These are phyloP conservation scores for Medakamo hakoo DNA, from an alignment of 139 green algal species.

Conservation along the genomic window DNA sequence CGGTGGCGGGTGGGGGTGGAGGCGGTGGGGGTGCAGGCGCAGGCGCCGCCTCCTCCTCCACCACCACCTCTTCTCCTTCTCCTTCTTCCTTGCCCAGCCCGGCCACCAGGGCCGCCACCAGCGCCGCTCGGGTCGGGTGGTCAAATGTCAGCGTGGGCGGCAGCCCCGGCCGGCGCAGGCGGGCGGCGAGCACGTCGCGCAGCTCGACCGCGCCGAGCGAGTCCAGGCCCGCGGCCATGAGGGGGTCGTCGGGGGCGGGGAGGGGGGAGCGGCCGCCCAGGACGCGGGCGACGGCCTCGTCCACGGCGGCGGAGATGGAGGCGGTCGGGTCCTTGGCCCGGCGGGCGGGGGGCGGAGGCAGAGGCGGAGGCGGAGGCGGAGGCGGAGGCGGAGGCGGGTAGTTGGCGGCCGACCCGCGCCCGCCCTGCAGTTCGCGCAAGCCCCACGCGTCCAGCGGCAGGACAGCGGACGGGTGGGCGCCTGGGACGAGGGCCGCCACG, in stretches of 20 bases:
- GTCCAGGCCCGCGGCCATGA: conserved; percentile 39
- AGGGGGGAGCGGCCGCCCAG: neutral
- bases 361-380: too few relatives aligned
- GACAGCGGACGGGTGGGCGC: neutral
- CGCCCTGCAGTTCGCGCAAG: neutral
- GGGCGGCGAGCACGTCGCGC: conserved; percentile 44
- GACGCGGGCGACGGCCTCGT: neutral
- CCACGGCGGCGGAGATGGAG: neutral
- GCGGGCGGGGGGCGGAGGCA: too few relatives aligned
- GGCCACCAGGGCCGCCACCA: neutral
- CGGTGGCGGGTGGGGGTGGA: neutral
- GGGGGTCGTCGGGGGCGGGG: neutral
- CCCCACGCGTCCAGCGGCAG: neutral
- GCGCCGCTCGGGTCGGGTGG: conserved; percentile 27
- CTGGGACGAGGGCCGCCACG: neutral
- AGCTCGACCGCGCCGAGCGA: conserved; percentile 70
- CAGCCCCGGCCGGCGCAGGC: conserved; percentile 34
- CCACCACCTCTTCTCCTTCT: neutral
- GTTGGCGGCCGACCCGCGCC: too few relatives aligned
- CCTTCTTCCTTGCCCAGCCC: neutral
- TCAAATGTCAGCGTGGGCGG: conserved; percentile 51
- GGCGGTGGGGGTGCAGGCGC: too few relatives aligned
- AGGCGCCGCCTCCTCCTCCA: neutral
- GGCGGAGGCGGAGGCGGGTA: too few relatives aligned
- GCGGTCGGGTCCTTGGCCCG: neutral